Evolutionary conservation across 495 filamentous ascomycete species (phyloP).

Genomic region (Lasiosphaeria ovina): DNA sequence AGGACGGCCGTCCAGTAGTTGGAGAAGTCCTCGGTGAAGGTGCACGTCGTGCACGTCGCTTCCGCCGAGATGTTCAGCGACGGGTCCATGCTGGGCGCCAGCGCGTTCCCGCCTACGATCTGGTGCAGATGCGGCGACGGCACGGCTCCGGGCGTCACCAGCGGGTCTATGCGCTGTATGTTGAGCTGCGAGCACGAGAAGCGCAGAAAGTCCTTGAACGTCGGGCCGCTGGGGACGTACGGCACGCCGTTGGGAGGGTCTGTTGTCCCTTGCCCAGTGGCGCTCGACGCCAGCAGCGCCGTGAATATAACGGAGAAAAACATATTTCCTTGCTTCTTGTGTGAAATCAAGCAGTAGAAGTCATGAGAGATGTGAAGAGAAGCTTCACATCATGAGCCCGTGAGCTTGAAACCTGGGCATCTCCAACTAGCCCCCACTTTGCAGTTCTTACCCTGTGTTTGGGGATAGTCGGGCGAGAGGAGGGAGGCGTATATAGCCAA

Average conservation of each 20-base stretch:
- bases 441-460: background rate
- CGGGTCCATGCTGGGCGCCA: constrained; percentile 25
- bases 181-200: constrained; percentile 51
- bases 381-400: background rate
- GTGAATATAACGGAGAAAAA: background rate
- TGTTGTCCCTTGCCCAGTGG: background rate
- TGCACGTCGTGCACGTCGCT: constrained; percentile 31
- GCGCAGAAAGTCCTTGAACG: constrained; percentile 63
- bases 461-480: background rate
- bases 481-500: background rate
- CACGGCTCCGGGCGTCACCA: constrained; percentile 13
- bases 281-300: background rate
- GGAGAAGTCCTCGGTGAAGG: constrained; percentile 30
- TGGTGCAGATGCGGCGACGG: constrained; percentile 23
- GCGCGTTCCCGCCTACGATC: constrained; percentile 24
- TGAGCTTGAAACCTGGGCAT: background rate
- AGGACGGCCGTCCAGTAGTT: constrained; percentile 43
- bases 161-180: constrained; percentile 20
- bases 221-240: constrained; percentile 25
- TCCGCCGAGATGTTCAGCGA: constrained; percentile 22
- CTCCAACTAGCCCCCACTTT: background rate
- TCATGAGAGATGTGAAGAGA: too few relatives aligned
- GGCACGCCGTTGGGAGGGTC: background rate
- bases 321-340: background rate
- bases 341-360: too few relatives aligned